Evolutionary conservation across 805 yeast species (phyloP), one percentile per base, ranked within the genome.

Genomic region (Yarrowia sp.): DNA sequence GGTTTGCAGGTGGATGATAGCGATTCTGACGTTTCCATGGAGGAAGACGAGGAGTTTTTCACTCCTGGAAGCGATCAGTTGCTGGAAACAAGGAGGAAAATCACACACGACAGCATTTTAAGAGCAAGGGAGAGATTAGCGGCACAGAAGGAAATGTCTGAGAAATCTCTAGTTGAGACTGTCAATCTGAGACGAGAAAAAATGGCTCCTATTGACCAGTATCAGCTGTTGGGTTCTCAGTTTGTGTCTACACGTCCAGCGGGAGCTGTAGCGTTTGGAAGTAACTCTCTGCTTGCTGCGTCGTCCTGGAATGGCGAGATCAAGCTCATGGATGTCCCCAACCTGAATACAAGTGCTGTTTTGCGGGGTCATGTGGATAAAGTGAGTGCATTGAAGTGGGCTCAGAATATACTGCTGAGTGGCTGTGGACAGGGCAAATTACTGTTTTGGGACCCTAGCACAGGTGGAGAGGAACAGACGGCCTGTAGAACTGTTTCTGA

Each of bases 301-400:
- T 95, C 92, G 0, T 88, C 95, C 41, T 93, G 98, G 98, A 84
- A 86, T 67, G 98, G 98, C 3, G 42, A 42, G 28, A 42, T 57
- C 42, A 55, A 55, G 39, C 28, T 39, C 4, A 42, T 53, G 43
- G 41, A 81, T 50, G 68, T 74, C 3, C 70, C 74, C 0, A 73
- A 80, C 3, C 74, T 87, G 45, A 74, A 62, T 8, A 70, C 51
- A n/a, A 67, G 67, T 4, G 69, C 63, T 0, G 68, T 69, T 0
- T 74, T 78, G 8, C 71, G 72, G 5, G 85, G 83, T n/a, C 87
- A 87, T 66, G 75, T 76, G 0, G 95, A 89, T 53, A 90, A 88
- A 71, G 79, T 88, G 1, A 84, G 90, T 55, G 90, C 89, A 0
- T 44, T 92, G 0, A 89, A 84, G 65, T 90, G 96, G 93, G 74